Evolutionary conservation across 2,329 filamentous ascomycete genomes (phyloP), one percentile per base, ranked within the genome.

Genomic region (Capronia epimyces): DNA sequence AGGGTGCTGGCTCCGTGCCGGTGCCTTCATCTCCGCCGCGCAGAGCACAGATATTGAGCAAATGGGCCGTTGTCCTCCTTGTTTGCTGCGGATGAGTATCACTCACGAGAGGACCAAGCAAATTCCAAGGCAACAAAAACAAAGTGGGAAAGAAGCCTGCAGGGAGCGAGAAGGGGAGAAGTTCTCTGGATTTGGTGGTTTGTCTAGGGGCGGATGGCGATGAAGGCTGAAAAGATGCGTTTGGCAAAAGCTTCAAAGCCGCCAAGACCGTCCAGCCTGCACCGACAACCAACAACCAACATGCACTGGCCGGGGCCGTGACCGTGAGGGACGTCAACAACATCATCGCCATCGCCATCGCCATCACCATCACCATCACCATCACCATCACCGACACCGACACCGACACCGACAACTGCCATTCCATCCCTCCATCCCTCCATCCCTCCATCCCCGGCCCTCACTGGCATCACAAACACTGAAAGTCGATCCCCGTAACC

Each of bases 1-100:
- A 50, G 32, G 29, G 32, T 37, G 36, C 22, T 37, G 55, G 45
- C 49, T 49, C 25, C 37, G 42, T 39, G 42, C 43, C 25, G 31
- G 42, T 39, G 42, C 43, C 49, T 52, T 52, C 46, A 52, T 50
- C 41, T 53, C 55, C 52, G 32, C 36, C 45, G 34, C 51, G 25
- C 45, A 45, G 25, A 47, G 47, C 46, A 48, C 46, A 41, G 39
- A 49, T 44, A 50, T 52, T 42, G 25, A 39, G 42, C 41, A 36
- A 40, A 47, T 32, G 27, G 25, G 42, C 34, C 34, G 18, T 37
- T 27, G 25, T 24, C 3, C 16, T 8, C 32, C 24, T 27, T 27
- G 29, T 45, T 29, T 50, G 10, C 29, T 32, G 12, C 39, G 13
- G 10, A 39, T 43, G 36, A 25, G 27, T 25, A 31, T 45, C 39